Percentiles rank a stretch among this genome's conserved stretches.
Conservation (phyloP, 768 basidiomycete genomes). For the Auriscalpium vulgare region DNA sequence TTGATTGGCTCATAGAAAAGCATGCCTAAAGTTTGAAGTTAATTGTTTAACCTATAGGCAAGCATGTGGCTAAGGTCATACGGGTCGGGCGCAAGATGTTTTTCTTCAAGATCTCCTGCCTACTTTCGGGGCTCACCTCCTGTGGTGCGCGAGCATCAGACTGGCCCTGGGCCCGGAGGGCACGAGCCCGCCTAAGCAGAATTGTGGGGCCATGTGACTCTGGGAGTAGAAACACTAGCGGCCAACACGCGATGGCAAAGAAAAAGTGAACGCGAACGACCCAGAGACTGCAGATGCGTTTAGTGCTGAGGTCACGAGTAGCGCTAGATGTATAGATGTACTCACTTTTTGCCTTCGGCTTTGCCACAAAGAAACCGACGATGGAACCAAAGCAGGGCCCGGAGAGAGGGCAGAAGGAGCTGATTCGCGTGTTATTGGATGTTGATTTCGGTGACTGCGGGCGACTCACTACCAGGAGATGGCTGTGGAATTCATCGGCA, state of each 20-base stretch:
- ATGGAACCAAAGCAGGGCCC: slow-evolving; percentile 16
- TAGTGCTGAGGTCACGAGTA: background rate
- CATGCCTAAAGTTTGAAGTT: slow-evolving; percentile 9
- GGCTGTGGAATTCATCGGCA: background rate
- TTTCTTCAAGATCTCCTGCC: slow-evolving; percentile 6
- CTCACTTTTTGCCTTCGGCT: background rate
- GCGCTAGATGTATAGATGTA: too few species aligned
- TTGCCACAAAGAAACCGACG: slow-evolving; percentile 19
- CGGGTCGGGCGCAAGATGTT: slow-evolving; percentile 14
- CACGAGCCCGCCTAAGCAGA: slow-evolving; percentile 10
- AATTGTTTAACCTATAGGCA: background rate
- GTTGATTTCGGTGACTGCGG: background rate
- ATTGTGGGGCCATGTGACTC: slow-evolving; percentile 18
- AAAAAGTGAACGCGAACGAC: slow-evolving; percentile 16
- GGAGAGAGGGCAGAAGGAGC: slow-evolving; percentile 12
- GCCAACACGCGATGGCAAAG: slow-evolving; percentile 10
- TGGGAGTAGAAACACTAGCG: slow-evolving; percentile 13
- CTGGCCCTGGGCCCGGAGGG: slow-evolving; percentile 10
- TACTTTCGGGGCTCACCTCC: slow-evolving; percentile 12
- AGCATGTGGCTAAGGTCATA: background rate
- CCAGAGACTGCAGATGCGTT: slow-evolving; percentile 12
- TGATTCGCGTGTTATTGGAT: background rate
- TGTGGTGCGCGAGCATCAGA: slow-evolving; percentile 9
- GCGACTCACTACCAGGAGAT: slow-evolving; percentile 5
- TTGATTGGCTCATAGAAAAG: slow-evolving; percentile 15